Percentiles rank a stretch among this genome's conserved stretches.
Conservation (phyloP, 345 rosid genomes). For the Geranium rotundifolium region DNA sequence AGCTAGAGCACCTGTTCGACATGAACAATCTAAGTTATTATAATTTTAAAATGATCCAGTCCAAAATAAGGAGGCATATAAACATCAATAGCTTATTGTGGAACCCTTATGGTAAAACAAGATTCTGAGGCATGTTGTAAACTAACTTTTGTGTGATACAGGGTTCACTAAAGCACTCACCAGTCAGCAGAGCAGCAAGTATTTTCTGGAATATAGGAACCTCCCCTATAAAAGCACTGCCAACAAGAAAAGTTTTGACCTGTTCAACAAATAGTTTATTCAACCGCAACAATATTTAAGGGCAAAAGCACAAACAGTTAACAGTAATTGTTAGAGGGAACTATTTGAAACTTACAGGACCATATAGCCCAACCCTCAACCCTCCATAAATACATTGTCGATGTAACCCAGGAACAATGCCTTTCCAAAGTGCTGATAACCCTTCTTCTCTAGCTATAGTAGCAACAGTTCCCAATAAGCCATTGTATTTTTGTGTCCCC, state of each 20-base stretch:
- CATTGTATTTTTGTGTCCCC: constrained; percentile 55
- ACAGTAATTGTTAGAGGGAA: background rate
- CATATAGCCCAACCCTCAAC: constrained; percentile 79
- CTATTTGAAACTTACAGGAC: constrained; percentile 53
- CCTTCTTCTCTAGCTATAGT: constrained; percentile 93
- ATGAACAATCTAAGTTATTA: background rate
- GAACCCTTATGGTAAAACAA: background rate
- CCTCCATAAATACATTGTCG: constrained; percentile 92
- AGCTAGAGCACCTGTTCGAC: constrained; percentile 72
- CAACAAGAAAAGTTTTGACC: constrained; percentile 88
- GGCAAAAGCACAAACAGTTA: background rate
- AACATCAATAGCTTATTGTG: background rate
- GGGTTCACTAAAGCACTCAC: constrained; percentile 19
- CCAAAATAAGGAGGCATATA: background rate
- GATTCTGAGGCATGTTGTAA: background rate
- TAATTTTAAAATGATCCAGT: background rate
- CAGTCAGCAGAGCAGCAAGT: constrained; percentile 86
- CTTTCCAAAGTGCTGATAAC: constrained; percentile 82
- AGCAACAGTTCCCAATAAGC: constrained; percentile 58
- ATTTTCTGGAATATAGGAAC: constrained; percentile 76
- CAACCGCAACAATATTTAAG: background rate
- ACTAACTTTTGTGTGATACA: background rate
- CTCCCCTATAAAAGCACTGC: constrained; percentile 67
- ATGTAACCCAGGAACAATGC: constrained; percentile 84
- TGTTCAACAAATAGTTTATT: constrained; percentile 26